Evolutionary conservation across 208 protist species (phyloP).

Genomic region (Acanthamoeba castellanii): DNA sequence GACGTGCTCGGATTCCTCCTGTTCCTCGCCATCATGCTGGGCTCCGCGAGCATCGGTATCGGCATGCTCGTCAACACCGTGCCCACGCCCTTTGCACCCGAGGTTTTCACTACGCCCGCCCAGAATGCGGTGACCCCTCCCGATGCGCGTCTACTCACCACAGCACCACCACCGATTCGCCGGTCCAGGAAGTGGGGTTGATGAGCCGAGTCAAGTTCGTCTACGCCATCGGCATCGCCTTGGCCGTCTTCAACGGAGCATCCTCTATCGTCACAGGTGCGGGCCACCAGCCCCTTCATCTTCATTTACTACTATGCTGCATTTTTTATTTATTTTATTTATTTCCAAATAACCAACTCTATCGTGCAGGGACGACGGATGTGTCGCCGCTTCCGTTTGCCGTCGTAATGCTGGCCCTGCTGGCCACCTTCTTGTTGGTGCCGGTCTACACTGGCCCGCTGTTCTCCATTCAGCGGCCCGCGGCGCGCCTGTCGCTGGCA

Average conservation of each 20-base stretch:
- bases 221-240: not conserved
- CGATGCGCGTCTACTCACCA: not conserved
- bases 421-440: not conserved
- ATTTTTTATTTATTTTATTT: not conserved
- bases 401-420: not conserved
- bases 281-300: not conserved
- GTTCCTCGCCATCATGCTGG: conserved; percentile 18
- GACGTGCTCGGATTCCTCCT: not conserved
- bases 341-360: not conserved
- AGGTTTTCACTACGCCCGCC: not conserved
- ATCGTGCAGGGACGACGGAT: not conserved
- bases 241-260: conserved; percentile 11
- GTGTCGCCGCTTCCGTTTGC: not conserved
- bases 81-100: not conserved
- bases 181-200: not conserved
- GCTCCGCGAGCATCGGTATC: not conserved
- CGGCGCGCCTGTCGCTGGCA: not conserved
- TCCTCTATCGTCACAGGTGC: conserved; percentile 17
- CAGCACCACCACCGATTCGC: not conserved
- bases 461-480: not conserved
- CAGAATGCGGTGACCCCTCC: not conserved
- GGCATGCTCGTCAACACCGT: conserved; percentile 40
- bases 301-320: not conserved
- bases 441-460: conserved; percentile 15
- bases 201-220: not conserved